Evolutionary conservation across 192 early-diverging fungal species (phyloP).

Genomic region (Backusella macrospora): DNA sequence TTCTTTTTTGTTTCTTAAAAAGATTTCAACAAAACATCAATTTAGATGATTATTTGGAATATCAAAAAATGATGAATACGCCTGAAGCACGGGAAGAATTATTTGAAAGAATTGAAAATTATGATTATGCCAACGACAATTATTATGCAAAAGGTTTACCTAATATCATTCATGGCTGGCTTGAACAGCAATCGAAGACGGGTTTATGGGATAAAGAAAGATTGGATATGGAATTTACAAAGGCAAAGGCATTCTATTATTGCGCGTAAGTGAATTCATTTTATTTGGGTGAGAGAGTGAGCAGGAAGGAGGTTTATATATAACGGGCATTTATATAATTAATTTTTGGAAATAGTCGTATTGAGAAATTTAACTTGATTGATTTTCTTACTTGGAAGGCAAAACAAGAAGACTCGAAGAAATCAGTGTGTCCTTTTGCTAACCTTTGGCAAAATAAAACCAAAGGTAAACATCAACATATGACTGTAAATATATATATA

Average conservation of each 20-base stretch:
- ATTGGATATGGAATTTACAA: constrained; percentile 47
- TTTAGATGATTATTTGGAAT: constrained; percentile 48
- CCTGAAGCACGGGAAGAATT: constrained; percentile 28
- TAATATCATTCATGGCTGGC: constrained; percentile 42
- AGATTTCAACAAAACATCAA: constrained; percentile 43
- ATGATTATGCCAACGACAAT: constrained; percentile 49
- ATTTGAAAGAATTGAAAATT: constrained; percentile 49
- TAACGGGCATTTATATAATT: too few species aligned
- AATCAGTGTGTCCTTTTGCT: constrained; percentile 55
- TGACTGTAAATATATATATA: not conserved
- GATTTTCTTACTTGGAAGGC: constrained; percentile 49
- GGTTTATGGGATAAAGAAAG: constrained; percentile 45
- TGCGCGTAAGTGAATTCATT: constrained; percentile 36
- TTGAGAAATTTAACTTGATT: constrained; percentile 47
- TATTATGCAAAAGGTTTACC: constrained; percentile 49
- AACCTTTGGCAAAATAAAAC: constrained; percentile 59
- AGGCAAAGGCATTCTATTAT: constrained; percentile 55
- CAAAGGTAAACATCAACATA: constrained; percentile 24
- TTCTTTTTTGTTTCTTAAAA: constrained; percentile 10
- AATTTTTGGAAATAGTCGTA: constrained; percentile 30
- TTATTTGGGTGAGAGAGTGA: too few species aligned
- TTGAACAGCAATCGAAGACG: constrained; percentile 31
- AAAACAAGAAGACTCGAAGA: constrained; percentile 41
- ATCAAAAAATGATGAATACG: constrained; percentile 25
- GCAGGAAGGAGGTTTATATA: too few species aligned